Evolutionary conservation across 2,329 filamentous ascomycete genomes (phyloP).

Genomic region (Massarina eburnea): DNA sequence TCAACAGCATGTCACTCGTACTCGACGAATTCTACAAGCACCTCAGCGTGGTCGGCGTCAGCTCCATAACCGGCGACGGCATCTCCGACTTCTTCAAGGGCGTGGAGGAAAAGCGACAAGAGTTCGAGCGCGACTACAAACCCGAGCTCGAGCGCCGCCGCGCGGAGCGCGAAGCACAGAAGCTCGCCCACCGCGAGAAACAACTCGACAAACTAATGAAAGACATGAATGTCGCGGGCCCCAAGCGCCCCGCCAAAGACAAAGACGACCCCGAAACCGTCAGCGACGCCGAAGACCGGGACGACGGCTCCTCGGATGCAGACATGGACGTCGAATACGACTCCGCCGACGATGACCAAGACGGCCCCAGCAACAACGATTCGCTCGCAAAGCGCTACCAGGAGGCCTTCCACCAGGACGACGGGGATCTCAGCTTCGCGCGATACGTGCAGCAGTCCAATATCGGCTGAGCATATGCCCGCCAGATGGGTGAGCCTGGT

Average conservation of each 20-base stretch:
- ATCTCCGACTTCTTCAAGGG: conserved; percentile 93
- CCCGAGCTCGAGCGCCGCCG: conserved; percentile 83
- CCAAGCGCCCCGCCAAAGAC: conserved; percentile 12
- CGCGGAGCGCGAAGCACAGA: conserved; percentile 73
- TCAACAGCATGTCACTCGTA: conserved; percentile 98
- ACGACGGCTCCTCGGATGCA: conserved; percentile 56
- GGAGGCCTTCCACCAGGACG: conserved; percentile 61
- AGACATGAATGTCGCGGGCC: conserved; percentile 69
- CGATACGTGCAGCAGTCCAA: conserved; percentile 49
- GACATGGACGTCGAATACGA: conserved; percentile 58
- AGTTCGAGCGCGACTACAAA: conserved; percentile 88
- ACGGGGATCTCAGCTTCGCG: conserved; percentile 55
- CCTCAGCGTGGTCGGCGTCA: conserved; percentile 88
- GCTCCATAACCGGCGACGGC: conserved; percentile 87
- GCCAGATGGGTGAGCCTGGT: neutral
- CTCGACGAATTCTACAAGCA: conserved; percentile 97
- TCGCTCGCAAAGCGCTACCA: conserved; percentile 73
- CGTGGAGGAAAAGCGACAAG: conserved; percentile 80
- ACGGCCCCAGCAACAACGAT: conserved; percentile 52
- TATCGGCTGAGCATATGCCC: conserved; percentile 30
- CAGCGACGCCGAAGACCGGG: conserved; percentile 54
- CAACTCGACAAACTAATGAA: conserved; percentile 94
- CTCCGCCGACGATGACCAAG: conserved; percentile 53
- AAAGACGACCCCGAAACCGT: conserved; percentile 54
- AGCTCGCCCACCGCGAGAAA: conserved; percentile 70